Evolutionary conservation across 805 yeast genomes (phyloP), one percentile per base, ranked within the genome.

Genomic region (Spathaspora arborariae): DNA sequence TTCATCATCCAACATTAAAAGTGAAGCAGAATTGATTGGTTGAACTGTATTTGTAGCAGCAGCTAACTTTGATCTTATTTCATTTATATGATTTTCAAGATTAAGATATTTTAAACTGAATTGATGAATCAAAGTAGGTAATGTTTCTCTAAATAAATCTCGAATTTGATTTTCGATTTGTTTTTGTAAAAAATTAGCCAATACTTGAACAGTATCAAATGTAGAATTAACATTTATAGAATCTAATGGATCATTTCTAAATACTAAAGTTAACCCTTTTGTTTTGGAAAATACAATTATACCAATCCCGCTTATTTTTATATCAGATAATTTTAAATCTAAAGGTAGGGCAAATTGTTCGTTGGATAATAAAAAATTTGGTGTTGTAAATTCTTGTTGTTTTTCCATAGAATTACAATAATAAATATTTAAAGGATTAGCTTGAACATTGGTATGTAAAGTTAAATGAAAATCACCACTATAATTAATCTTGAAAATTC

Each of bases 221-320:
- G 96, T 84, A 4, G 95, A 86, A 51, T 83, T 80, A 11, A 89
- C 95, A 55, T 81, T 82, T 51, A 89, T 88, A 18, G 83, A 78
- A 54, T 88, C 96, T 46, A 89, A 72, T 0, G 96, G 96, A 63
- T 89, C 96, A 63, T 89, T 89, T 55, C 91, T 78, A 67, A 89
- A 89, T 24, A 89, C 96, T 36, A 89, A 69, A 0, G 96, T 89
- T 47, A 89, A 74, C 1, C 96, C 96, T 58, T 88, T 88, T 3
- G 85, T 75, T 56, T 86, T 84, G 22, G 85, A 80, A 61, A 86
- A 89, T 3, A 89, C 96, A 51, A 88, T 81, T 45, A 89, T 85
- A 20, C 91, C 89, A 49, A 90, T 89, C 1, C 96, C 94, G 47
- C 83, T 79, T 44, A 89, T 72, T 55, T 76, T 75, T 51, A 89